These are phyloP conservation scores for Juglanconis oblonga DNA, from an alignment of 2,329 filamentous ascomycete species.

Conservation along the genomic window DNA sequence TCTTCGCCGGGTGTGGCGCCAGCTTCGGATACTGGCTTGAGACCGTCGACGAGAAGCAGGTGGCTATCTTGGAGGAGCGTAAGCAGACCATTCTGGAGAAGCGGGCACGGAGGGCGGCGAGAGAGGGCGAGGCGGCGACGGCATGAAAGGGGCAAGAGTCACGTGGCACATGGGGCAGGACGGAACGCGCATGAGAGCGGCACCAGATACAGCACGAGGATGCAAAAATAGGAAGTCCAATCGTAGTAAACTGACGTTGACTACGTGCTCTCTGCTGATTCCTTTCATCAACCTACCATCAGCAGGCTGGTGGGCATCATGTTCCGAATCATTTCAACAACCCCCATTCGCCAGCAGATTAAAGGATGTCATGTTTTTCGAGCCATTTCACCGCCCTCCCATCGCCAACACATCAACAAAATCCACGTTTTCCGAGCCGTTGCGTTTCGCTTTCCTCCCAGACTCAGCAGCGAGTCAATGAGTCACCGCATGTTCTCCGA, in stretches of 20 bases:
- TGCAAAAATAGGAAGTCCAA: not conserved
- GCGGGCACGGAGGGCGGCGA: slow-evolving; percentile 71
- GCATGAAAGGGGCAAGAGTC: not conserved
- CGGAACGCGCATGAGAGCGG: not conserved
- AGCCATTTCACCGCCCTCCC: not conserved
- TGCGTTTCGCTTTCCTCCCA: not conserved
- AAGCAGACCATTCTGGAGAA: slow-evolving; percentile 84
- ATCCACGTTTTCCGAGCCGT: not conserved
- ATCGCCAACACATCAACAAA: not conserved
- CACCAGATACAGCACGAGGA: not conserved
- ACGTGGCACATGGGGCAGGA: not conserved
- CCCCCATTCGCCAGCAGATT: not conserved
- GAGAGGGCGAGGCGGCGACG: slow-evolving; percentile 43
- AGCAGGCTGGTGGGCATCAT: too few relatives aligned
- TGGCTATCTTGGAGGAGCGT: slow-evolving; percentile 71
- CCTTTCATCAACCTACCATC: not conserved
- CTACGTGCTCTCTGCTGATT: not conserved
- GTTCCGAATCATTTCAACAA: not conserved
- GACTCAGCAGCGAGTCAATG: not conserved
- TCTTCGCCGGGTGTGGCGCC: slow-evolving; percentile 81
- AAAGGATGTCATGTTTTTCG: not conserved
- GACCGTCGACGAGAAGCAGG: slow-evolving; percentile 82
- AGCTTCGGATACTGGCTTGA: slow-evolving; percentile 97
- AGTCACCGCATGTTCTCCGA: not conserved
- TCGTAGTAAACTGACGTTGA: not conserved